phyloP scores from a whole-genome alignment of 352 stramenopile species.

The Phytophthora pisi region DNA sequence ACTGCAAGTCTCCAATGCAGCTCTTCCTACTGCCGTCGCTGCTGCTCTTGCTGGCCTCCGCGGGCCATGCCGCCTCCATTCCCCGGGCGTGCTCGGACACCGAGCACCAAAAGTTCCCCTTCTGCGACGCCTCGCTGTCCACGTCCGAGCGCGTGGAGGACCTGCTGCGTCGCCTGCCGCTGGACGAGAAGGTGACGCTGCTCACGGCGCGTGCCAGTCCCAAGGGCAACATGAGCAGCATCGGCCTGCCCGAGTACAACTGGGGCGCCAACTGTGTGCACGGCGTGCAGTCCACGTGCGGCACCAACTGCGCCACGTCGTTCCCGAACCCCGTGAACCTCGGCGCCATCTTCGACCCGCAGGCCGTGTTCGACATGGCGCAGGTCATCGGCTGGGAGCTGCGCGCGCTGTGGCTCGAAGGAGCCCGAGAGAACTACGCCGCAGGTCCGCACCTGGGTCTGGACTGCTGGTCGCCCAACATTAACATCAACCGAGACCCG shows the following conservation, averaged over 20 bases:
- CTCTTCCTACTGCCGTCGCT: slow-evolving; percentile 7
- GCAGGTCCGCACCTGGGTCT: slow-evolving; percentile 72
- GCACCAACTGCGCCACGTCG: slow-evolving; percentile 75
- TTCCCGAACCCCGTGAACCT: slow-evolving; percentile 92
- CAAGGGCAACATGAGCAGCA: slow-evolving; percentile 65
- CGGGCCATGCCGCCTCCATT: slow-evolving; percentile 33
- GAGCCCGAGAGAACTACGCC: slow-evolving; percentile 64
- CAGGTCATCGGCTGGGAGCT: slow-evolving; percentile 85
- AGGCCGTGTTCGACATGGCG: slow-evolving; percentile 76
- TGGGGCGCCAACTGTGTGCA: slow-evolving; percentile 94
- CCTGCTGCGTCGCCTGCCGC: slow-evolving; percentile 64
- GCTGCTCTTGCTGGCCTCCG: not conserved
- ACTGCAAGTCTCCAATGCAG: slow-evolving; percentile 1
- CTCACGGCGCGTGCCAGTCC: slow-evolving; percentile 67
- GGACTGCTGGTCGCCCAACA: slow-evolving; percentile 93
- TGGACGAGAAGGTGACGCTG: slow-evolving; percentile 69
- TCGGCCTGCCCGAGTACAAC: slow-evolving; percentile 89
- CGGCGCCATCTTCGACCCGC: slow-evolving; percentile 86
- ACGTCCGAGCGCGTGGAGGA: slow-evolving; percentile 64
- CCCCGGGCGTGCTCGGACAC: slow-evolving; percentile 56
- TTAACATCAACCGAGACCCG: slow-evolving; percentile 95
- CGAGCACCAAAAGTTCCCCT: slow-evolving; percentile 49
- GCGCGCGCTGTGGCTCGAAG: slow-evolving; percentile 72
- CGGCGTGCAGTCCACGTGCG: slow-evolving; percentile 84
- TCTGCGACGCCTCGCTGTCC: slow-evolving; percentile 76